These are phyloP conservation scores for Starmerella scarabaei DNA, from an alignment of 805 yeast genomes.

Conservation along the genomic window DNA sequence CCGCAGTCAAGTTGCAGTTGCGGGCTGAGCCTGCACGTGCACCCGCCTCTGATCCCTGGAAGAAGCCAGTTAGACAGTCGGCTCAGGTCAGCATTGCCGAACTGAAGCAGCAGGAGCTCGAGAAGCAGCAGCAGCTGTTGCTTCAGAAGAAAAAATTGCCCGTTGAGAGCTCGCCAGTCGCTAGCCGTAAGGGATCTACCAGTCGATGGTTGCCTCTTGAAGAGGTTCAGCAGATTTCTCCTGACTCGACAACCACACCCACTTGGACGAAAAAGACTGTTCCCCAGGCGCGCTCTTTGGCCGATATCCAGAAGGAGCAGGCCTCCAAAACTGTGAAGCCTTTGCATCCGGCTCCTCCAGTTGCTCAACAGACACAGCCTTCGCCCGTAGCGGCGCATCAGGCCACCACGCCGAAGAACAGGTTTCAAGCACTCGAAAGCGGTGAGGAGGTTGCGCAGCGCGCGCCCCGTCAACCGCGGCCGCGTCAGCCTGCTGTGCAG, in stretches of 20 bases:
- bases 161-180: not conserved
- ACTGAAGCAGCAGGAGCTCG: conserved; percentile 15
- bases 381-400: not conserved
- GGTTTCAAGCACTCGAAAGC: not conserved
- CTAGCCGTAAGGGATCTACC: conserved; percentile 1
- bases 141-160: conserved; percentile 4
- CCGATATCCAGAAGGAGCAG: conserved; percentile 29
- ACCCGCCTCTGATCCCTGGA: conserved; percentile 16
- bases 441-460: not conserved
- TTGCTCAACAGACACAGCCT: not conserved
- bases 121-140: conserved; percentile 7
- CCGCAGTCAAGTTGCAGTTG: not conserved
- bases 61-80: conserved; percentile 14
- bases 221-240: not conserved
- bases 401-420: not conserved
- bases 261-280: conserved; percentile 18
- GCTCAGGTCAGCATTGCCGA: conserved; percentile 14
- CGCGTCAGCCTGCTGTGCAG: conserved; percentile 1
- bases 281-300: conserved; percentile 24
- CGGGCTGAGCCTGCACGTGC: conserved; percentile 14
- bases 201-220: conserved; percentile 3
- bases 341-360: not conserved
- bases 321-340: conserved; percentile 2
- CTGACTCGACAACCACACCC: conserved; percentile 11
- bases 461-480: conserved; percentile 1